A percentile compares a stretch with the other conserved stretches of the same genome.
These are phyloP conservation scores for Taphrina wiesneri DNA, from an alignment of 1,139 yeast species.

Conservation along the genomic window DNA sequence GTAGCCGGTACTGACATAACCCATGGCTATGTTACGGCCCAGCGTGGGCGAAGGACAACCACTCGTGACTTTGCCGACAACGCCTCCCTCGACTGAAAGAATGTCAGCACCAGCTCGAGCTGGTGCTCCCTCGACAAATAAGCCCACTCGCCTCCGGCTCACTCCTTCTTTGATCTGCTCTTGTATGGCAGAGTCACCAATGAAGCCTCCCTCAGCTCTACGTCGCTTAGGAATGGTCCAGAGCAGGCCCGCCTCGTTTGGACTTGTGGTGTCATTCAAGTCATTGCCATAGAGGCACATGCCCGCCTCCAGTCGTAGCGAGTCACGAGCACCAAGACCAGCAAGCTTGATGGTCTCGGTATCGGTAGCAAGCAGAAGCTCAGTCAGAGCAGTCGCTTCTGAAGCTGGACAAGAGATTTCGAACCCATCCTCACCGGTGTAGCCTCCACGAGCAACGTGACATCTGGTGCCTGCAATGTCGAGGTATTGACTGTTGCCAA, in stretches of 20 bases:
- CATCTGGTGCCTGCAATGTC: constrained; percentile 50
- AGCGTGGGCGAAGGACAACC: constrained; percentile 89
- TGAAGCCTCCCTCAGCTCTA: constrained; percentile 62
- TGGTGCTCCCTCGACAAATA: constrained; percentile 76
- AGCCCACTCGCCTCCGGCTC: constrained; percentile 71
- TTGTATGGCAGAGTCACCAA: constrained; percentile 72
- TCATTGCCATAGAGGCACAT: constrained; percentile 97
- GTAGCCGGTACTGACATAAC: constrained; percentile 71
- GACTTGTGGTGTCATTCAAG: constrained; percentile 74
- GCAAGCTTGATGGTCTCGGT: constrained; percentile 66
- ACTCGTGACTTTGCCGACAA: constrained; percentile 74
- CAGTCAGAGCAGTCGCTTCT: constrained; percentile 60
- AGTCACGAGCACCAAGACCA: constrained; percentile 96
- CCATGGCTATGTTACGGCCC: constrained; percentile 84
- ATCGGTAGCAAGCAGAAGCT: constrained; percentile 58
- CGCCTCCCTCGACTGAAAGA: constrained; percentile 48
- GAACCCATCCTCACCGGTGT: constrained; percentile 98
- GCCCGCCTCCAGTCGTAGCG: constrained; percentile 93
- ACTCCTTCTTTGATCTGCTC: constrained; percentile 65
- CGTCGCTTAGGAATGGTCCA: constrained; percentile 89
- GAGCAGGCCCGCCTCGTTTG: constrained; percentile 81
- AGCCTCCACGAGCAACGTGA: constrained; percentile 80
- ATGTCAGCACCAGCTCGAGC: constrained; percentile 82
- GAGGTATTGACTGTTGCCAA: constrained; percentile 69
- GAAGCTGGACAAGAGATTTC: constrained; percentile 77